Conservation (phyloP, 352 stramenopile species). For the Globisporangium heterothallicum region DNA sequence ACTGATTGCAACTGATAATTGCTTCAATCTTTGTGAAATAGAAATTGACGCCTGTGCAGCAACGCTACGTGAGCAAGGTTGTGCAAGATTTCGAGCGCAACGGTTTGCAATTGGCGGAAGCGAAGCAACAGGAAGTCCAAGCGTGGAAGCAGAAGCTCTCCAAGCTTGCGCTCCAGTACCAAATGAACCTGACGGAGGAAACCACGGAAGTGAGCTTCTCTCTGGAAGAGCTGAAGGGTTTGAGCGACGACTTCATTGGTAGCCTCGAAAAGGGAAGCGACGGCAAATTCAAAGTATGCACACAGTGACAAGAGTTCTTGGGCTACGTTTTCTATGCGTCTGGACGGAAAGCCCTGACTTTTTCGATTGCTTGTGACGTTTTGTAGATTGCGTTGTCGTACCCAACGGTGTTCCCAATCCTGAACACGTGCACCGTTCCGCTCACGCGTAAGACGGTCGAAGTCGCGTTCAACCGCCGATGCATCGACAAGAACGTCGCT, state of each 20-base stretch:
- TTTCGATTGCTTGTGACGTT: neutral
- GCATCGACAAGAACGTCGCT: slow-evolving; percentile 76
- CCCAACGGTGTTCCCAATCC: slow-evolving; percentile 86
- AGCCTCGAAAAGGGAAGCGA: slow-evolving; percentile 64
- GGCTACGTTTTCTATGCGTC: too few species aligned
- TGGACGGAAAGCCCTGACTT: neutral
- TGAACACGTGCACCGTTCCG: slow-evolving; percentile 81
- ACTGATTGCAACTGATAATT: too few species aligned
- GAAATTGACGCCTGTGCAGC: slow-evolving; percentile 46
- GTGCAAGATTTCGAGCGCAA: slow-evolving; percentile 85
- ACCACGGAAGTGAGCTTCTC: slow-evolving; percentile 79
- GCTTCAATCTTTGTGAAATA: slow-evolving; percentile 10
- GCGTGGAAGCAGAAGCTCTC: slow-evolving; percentile 83
- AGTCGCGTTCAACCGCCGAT: slow-evolving; percentile 77
- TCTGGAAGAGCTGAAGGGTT: slow-evolving; percentile 67
- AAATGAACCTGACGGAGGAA: slow-evolving; percentile 84
- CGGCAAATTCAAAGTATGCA: slow-evolving; percentile 77
- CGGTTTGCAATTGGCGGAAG: slow-evolving; percentile 63
- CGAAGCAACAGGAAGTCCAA: slow-evolving; percentile 70
- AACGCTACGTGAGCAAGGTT: slow-evolving; percentile 75
- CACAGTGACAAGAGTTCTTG: too few species aligned
- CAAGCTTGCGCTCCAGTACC: slow-evolving; percentile 76
- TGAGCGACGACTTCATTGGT: slow-evolving; percentile 73
- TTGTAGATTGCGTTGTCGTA: slow-evolving; percentile 84
- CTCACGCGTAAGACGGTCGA: slow-evolving; percentile 78